Evolutionary conservation across 129 eudicot genomes (phyloP).

Genomic region (Heracleum sosnowskyi): DNA sequence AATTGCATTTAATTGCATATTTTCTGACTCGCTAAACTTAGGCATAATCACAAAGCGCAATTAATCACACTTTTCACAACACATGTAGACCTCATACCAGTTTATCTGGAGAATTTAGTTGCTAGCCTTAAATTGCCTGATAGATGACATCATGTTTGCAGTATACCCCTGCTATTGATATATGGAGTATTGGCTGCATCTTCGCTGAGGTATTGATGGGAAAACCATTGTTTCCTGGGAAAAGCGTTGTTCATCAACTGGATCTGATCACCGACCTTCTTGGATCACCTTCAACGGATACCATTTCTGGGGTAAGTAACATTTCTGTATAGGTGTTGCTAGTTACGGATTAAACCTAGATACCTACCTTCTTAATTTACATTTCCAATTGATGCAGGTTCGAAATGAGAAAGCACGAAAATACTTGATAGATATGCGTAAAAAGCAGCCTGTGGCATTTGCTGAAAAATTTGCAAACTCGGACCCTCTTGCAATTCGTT

Average conservation of each 20-base stretch:
- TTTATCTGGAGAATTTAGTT: constrained; percentile 8
- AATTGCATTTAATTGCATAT: no score
- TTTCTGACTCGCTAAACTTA: no score
- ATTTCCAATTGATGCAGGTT: constrained; percentile 38
- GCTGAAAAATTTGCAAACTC: constrained; percentile 57
- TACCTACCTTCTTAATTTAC: not conserved
- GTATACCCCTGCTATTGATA: constrained; percentile 98
- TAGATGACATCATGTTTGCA: constrained; percentile 29
- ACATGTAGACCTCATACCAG: constrained; percentile 11
- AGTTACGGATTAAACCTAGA: not conserved
- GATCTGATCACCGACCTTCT: constrained; percentile 92
- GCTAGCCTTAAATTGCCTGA: constrained; percentile 11
- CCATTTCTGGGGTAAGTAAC: constrained; percentile 64
- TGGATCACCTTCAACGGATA: constrained; percentile 82
- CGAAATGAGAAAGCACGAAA: constrained; percentile 91
- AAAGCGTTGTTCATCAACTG: constrained; percentile 94
- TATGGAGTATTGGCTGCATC: constrained; percentile 97
- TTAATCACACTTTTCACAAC: not conserved
- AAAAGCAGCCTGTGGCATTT: constrained; percentile 66
- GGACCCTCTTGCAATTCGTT: constrained; percentile 65
- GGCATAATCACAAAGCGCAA: not conserved
- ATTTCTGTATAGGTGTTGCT: not conserved
- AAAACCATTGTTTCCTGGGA: constrained; percentile 92
- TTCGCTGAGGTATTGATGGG: constrained; percentile 92
- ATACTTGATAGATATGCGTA: constrained; percentile 79